Conservation (phyloP, 2,329 filamentous ascomycete species). For the Aspergillus candidus region DNA sequence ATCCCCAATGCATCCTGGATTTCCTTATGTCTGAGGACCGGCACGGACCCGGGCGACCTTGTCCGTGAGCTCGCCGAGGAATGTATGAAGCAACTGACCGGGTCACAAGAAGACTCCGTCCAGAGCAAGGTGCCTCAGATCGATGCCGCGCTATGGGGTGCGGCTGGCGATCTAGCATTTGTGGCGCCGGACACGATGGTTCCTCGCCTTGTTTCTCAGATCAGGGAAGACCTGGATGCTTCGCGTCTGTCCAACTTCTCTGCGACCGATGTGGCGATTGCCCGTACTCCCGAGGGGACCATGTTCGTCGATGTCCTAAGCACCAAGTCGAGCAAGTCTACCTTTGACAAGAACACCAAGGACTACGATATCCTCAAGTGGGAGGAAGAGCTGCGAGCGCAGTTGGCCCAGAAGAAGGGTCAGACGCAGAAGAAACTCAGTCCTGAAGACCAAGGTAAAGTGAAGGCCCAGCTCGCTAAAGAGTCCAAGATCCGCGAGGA, state of each 20-base stretch:
- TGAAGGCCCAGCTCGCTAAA: conserved; percentile 84
- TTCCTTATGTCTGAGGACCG: conserved; percentile 70
- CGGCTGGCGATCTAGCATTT: conserved; percentile 86
- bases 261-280: conserved; percentile 86
- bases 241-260: conserved; percentile 66
- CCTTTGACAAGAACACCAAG: conserved; percentile 82
- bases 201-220: conserved; percentile 65
- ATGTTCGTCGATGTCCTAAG: conserved; percentile 86
- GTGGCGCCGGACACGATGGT: conserved; percentile 81
- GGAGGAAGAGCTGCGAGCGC: conserved; percentile 84
- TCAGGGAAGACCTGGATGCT: conserved; percentile 67
- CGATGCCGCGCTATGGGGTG: conserved; percentile 69
- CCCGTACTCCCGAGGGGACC: conserved; percentile 80
- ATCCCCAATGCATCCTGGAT: conserved; percentile 83
- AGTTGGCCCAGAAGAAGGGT: conserved; percentile 90
- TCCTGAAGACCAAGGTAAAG: conserved; percentile 79
- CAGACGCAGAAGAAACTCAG: conserved; percentile 79
- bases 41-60: conserved; percentile 75
- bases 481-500: conserved; percentile 70
- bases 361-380: conserved; percentile 96
- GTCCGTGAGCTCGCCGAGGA: conserved; percentile 57
- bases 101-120: conserved; percentile 43
- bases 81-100: conserved; percentile 63
- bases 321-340: conserved; percentile 64
- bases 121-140: conserved; percentile 31